Base-by-base conservation (phyloP, 257 asterid genomes). In the Salvia hispanica region DNA sequence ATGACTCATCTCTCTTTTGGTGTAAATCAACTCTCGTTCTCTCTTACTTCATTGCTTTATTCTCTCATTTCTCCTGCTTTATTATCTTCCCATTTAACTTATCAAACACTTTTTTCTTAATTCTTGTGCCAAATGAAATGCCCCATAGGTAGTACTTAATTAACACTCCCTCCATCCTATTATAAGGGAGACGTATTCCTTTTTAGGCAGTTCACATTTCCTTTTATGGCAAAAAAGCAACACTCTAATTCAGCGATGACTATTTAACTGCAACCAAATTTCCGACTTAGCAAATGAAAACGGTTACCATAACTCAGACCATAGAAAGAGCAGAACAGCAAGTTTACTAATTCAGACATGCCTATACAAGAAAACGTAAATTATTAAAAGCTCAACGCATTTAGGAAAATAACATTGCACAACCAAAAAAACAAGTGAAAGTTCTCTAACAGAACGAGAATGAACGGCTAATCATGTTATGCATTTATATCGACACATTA, bases 231-330 rank as follows among this genome's bases (percentile, higher is more conserved):
- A 25, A 25, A 25, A 25, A 25, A 25, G 31, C 31, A 25, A 25
- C 31, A 25, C 31, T 25, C 21, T 18, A n/a, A n/a, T 88, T 53
- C 99, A 97, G 61, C 74, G 87, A 39, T 71, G 76, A 78, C 85
- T 85, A 77, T 94, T 91, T 64, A 87, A 79, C 99, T 94, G 95
- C 75, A 80, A 75, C 63, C 62, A 72, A 43, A 65, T 66, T 36
- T 56, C 47, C 28, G 63, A 55, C 55, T 77, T 62, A 64, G 74
- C 76, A 53, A 74, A 34, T 42, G 31, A 58, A 18, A 69, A 47
- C 0, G 28, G 34, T 36, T 48, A 37, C 45, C 40, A 59, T 54
- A 48, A 64, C 61, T 53, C 62, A 53, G 51, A 68, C 50, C 39
- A 66, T 40, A 12, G 25, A 57, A 33, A 64, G 58, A 58, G 54